phyloP scores from a whole-genome alignment of 192 early-diverging fungal genomes.

The Backusella tarrabulga region DNA sequence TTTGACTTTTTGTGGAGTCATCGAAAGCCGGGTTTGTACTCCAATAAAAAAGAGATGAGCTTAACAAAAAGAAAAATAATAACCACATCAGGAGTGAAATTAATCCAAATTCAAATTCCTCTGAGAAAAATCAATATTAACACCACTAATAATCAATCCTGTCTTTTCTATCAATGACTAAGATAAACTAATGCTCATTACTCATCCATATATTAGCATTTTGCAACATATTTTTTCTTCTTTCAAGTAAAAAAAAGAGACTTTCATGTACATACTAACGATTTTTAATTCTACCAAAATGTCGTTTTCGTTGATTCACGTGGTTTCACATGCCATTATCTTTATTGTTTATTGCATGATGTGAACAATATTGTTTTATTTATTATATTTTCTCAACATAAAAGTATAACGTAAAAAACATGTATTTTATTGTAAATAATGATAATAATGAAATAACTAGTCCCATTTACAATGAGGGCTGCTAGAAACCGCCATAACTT shows the following conservation, averaged over 20 bases:
- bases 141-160: not conserved
- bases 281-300: conserved; percentile 7
- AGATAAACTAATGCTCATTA: not conserved
- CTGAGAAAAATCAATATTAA: not conserved
- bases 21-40: conserved; percentile 1
- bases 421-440: not conserved
- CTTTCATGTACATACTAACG: not conserved
- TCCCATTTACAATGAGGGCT: not conserved
- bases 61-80: not conserved
- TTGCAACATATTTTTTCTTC: not conserved
- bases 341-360: conserved; percentile 7
- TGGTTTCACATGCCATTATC: conserved; percentile 6
- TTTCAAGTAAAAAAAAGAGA: not conserved
- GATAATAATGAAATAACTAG: not conserved
- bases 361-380: not conserved
- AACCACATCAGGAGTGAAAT: not conserved
- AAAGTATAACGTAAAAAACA: not conserved
- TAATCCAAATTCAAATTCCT: conserved; percentile 7
- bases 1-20: conserved; percentile 8
- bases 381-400: not conserved
- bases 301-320: not conserved
- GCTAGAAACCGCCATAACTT: conserved; percentile 35
- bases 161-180: not conserved
- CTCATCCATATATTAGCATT: not conserved
- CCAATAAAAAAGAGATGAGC: not conserved